Percentiles rank a stretch among this genome's conserved stretches.
Evolutionary conservation across 2,329 filamentous ascomycete species (phyloP).

Genomic region (Clonostachys sp.): DNA sequence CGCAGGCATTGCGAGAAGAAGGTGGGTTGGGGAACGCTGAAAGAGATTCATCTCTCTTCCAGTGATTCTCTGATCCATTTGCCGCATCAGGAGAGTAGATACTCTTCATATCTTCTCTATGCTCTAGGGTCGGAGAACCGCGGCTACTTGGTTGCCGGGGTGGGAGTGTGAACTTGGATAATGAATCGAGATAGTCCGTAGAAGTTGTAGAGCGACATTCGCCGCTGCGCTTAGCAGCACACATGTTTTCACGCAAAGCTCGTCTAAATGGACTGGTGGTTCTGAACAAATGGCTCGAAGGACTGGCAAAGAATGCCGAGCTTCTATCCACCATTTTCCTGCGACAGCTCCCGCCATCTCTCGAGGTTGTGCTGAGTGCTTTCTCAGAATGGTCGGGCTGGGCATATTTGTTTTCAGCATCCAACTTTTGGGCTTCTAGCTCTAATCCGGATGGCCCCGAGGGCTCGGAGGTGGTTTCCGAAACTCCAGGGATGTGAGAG

Average conservation of each 20-base stretch:
- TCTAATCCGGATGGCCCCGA: not conserved
- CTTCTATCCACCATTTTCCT: slow-evolving; percentile 17
- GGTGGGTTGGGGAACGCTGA: no score
- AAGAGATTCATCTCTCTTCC: no score
- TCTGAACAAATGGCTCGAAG: slow-evolving; percentile 44
- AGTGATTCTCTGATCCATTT: no score
- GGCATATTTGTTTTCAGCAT: no score
- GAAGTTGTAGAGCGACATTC: not conserved
- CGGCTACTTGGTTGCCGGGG: slow-evolving; percentile 30
- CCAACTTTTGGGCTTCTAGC: no score
- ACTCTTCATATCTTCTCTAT: slow-evolving; percentile 38
- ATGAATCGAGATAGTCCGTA: slow-evolving; percentile 28
- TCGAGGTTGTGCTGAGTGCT: not conserved
- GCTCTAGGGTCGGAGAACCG: slow-evolving; percentile 30
- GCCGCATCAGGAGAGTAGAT: slow-evolving; percentile 33
- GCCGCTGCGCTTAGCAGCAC: slow-evolving; percentile 18
- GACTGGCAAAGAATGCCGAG: slow-evolving; percentile 48
- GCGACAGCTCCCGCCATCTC: not conserved
- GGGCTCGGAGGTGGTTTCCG: not conserved
- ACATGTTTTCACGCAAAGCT: slow-evolving; percentile 41
- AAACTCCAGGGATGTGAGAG: not conserved
- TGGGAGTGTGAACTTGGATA: slow-evolving; percentile 32
- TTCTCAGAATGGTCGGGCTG: not conserved
- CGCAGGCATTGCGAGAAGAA: no score
- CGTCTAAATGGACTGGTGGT: slow-evolving; percentile 52